Evolutionary conservation across 768 basidiomycete species (phyloP), one percentile per base, ranked within the genome.

Genomic region (Kondoa subrosea): DNA sequence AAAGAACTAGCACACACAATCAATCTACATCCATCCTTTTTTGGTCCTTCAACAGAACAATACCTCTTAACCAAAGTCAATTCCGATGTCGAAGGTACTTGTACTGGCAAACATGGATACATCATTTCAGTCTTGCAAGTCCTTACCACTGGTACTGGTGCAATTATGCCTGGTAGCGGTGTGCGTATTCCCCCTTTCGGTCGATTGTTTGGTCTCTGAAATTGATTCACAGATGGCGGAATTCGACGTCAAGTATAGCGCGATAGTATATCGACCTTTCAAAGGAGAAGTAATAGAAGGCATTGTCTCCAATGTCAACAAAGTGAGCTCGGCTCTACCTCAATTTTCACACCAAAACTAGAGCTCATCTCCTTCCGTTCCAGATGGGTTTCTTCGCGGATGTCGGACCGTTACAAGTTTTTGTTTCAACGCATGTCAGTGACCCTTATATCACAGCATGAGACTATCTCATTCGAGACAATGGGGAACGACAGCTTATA

Each of bases 221-320:
- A 4, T 32, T 16, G 34, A 63, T 27, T 27, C 17, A 27, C 91
- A 0, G 61, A 90, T 93, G 78, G 95, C 95, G 2, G 90, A 96
- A 79, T 99, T 99, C 77, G 83, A 89, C 71, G 90, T 91, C 26
- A 82, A 87, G 66, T 99, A 97, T 78, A 85, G 87, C 30, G 95
- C 95, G 3, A 91, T 99, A 71, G 93, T 99, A 25, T 96, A 95
- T 83, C 92, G 96, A 78, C 95, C 95, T n/a, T 97, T 97, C 83
- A 95, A 96, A 77, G 92, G 91, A 12, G 93, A 99, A 76, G 93
- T 96, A 2, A 88, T 99, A 21, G 95, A 99, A 76, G 93, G 91
- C 0, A 86, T 91, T 1, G 93, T 99, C 21, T 87, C 86, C 74
- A 91, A 89, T 69, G 95, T 99, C 34, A 92, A 86, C 77, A 95